These are phyloP conservation scores for Solanum commersonii DNA, from an alignment of 257 asterid genomes.

Conservation along the genomic window DNA sequence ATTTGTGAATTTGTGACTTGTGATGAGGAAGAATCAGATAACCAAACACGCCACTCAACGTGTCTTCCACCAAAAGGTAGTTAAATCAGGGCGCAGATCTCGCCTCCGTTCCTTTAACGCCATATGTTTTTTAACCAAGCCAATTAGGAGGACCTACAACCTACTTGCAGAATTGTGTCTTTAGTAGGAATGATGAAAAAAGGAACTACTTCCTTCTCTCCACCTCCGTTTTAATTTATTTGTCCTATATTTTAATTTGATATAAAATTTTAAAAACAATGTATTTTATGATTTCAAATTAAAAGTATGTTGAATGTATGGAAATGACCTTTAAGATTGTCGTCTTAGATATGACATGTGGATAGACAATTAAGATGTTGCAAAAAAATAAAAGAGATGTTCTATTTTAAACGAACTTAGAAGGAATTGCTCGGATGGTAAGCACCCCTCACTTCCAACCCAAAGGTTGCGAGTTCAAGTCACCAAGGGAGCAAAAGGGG, in stretches of 20 bases:
- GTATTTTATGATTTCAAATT: too few species aligned
- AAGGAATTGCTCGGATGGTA: too few species aligned
- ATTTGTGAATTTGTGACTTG: neutral
- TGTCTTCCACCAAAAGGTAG: neutral
- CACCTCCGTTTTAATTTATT: neutral
- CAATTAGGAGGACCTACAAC: neutral
- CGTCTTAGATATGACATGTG: neutral
- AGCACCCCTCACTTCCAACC: too few species aligned
- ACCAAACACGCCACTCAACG: neutral
- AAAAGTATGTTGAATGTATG: too few species aligned
- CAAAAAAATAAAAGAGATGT: too few species aligned
- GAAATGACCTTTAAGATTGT: too few species aligned
- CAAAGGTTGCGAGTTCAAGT: too few species aligned
- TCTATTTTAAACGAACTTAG: too few species aligned
- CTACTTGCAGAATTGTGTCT: neutral
- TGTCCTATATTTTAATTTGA: too few species aligned
- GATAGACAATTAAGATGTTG: too few species aligned
- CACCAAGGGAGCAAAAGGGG: too few species aligned
- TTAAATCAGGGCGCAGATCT: neutral
- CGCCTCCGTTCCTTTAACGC: neutral
- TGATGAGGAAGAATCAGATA: neutral
- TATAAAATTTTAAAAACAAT: rapidly evolving
- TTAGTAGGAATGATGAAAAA: neutral
- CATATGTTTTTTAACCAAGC: neutral
- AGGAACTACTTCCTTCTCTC: neutral